phyloP scores from a whole-genome alignment of 2,329 filamentous ascomycete species.

The Cyanodermella asteris region DNA sequence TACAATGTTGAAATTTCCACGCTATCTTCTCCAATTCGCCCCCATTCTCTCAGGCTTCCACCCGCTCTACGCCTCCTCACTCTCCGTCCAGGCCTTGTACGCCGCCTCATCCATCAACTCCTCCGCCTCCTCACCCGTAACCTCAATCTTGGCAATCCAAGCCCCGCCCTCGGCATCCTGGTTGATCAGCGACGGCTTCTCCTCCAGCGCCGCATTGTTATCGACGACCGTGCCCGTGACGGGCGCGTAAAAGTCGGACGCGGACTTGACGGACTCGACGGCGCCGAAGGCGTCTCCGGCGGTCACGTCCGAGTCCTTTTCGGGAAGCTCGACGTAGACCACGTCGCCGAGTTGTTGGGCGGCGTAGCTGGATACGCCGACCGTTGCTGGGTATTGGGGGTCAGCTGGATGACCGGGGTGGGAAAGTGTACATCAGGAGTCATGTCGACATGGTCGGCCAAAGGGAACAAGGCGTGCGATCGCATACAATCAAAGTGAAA shows the following conservation, averaged over 20 bases:
- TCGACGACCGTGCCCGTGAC: constrained; percentile 55
- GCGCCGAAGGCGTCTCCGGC: constrained; percentile 75
- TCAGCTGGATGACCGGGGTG: constrained; percentile 7
- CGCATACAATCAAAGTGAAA: too few relatives aligned
- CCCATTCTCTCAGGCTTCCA: background rate
- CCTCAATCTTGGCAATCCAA: constrained; percentile 78
- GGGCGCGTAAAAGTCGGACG: constrained; percentile 89
- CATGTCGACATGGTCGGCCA: constrained; percentile 1
- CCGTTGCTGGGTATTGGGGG: constrained; percentile 33
- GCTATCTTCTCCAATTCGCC: too few relatives aligned
- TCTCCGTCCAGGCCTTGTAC: constrained; percentile 55
- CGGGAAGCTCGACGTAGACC: constrained; percentile 87
- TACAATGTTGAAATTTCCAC: too few relatives aligned
- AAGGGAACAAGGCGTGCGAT: background rate
- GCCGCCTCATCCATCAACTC: constrained; percentile 52
- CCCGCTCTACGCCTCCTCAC: background rate
- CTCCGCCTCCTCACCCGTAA: constrained; percentile 49
- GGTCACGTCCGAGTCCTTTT: constrained; percentile 41
- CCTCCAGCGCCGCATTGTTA: constrained; percentile 54
- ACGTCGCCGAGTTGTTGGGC: constrained; percentile 86
- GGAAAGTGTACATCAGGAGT: constrained; percentile 9
- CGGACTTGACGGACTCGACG: constrained; percentile 94
- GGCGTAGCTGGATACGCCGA: constrained; percentile 80
- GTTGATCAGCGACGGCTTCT: constrained; percentile 76
- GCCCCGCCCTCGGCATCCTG: constrained; percentile 72